Evolutionary conservation across 768 basidiomycete genomes (phyloP).

Genomic region (Tylopilus sp.): DNA sequence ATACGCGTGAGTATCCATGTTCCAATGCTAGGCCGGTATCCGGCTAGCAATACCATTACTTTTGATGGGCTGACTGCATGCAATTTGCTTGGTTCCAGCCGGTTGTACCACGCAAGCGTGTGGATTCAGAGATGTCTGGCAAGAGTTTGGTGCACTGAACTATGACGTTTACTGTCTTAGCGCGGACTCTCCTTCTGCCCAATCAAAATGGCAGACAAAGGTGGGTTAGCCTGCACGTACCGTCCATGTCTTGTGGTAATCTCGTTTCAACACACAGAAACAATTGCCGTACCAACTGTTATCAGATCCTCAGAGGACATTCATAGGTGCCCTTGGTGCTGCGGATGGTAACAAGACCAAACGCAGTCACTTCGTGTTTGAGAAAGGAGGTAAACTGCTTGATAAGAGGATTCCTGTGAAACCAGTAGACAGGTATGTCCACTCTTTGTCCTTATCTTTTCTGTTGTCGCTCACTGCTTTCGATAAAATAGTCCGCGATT

Average conservation of each 20-base stretch:
- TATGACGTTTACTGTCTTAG: constrained; percentile 85
- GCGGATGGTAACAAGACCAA: constrained; percentile 78
- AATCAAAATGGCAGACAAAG: constrained; percentile 85
- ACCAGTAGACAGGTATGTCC: constrained; percentile 70
- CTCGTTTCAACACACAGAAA: constrained; percentile 48
- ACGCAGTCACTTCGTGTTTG: constrained; percentile 92
- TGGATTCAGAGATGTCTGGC: constrained; percentile 81
- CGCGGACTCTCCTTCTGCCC: constrained; percentile 69
- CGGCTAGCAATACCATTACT: too few species aligned
- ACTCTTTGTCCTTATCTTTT: not conserved
- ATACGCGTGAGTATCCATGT: constrained; percentile 63
- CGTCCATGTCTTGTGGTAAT: not conserved
- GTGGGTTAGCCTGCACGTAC: constrained; percentile 34
- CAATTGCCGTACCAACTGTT: constrained; percentile 81
- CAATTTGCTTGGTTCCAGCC: constrained; percentile 38
- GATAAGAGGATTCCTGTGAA: constrained; percentile 85
- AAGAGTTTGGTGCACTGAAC: constrained; percentile 59
- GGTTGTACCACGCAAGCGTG: constrained; percentile 95
- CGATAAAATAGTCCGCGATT: constrained; percentile 47
- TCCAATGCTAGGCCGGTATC: not conserved
- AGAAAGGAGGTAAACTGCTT: constrained; percentile 84
- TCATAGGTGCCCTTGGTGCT: constrained; percentile 82
- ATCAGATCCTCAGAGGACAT: constrained; percentile 79
- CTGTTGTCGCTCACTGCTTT: not conserved
- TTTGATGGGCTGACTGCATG: constrained; percentile 3